Evolutionary conservation across 768 basidiomycete genomes (phyloP).

Genomic region (Auriscalpium vulgare): DNA sequence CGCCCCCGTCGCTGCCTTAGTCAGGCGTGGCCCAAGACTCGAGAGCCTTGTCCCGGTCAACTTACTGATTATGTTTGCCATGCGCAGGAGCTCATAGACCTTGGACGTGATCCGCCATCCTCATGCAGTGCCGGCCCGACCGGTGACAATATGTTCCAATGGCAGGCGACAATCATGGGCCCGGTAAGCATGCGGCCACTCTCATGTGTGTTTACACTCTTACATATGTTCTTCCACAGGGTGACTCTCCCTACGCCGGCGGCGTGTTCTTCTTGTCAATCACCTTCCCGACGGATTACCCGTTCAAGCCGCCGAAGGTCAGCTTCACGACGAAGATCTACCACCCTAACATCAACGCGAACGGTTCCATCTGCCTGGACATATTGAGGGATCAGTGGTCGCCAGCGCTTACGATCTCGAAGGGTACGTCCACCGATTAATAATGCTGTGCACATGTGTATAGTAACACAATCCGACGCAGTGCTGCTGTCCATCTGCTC

Average conservation of each 20-base stretch:
- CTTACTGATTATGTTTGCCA: background rate
- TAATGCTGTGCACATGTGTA: background rate
- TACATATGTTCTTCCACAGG: conserved; percentile 37
- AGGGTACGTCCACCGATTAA: conserved; percentile 49
- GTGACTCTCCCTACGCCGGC: conserved; percentile 96
- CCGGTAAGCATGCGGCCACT: conserved; percentile 55
- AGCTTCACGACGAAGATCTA: conserved; percentile 99
- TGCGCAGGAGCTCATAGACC: conserved; percentile 92
- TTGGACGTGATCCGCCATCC: conserved; percentile 98
- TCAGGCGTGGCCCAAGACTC: background rate
- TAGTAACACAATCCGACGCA: conserved; percentile 22
- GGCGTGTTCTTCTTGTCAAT: conserved; percentile 99
- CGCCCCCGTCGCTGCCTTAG: background rate
- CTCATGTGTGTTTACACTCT: conserved; percentile 13
- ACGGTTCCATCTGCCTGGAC: conserved; percentile 97
- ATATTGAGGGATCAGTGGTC: conserved; percentile 99
- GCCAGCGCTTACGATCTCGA: conserved; percentile 96
- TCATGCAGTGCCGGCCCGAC: conserved; percentile 99
- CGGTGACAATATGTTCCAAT: conserved; percentile 97
- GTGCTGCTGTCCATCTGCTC: conserved; percentile 97
- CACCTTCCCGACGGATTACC: conserved; percentile 94
- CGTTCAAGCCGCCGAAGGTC: conserved; percentile 99
- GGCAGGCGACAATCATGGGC: conserved; percentile 99
- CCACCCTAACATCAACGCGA: conserved; percentile 97
- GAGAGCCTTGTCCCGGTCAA: conserved; percentile 3